Base-by-base conservation (phyloP, 345 rosid genomes). In the Theobroma cacao region DNA sequence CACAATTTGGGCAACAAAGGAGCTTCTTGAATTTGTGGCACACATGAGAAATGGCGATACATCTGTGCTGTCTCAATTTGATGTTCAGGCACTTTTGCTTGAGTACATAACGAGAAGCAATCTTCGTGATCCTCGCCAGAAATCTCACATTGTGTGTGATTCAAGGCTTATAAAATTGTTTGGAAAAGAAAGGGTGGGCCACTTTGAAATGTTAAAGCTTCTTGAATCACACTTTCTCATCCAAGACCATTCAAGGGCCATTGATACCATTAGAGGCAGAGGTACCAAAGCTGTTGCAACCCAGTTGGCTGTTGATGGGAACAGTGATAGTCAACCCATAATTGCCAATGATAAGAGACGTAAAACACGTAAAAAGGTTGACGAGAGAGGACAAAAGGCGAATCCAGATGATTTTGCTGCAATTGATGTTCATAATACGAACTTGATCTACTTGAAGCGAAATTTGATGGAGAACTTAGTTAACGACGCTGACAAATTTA, bases 151-250 rank as follows among this genome's bases (percentile, higher is more conserved):
- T 78, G 22, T 92, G 55, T 95, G 99, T 76, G 99, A 95, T 72
- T 50, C 78, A 65, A 90, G 84, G 88, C 98, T 95, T 65, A 63
- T 80, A 71, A 88, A 81, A 79, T 87, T 95, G 75, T 94, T 96
- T 86, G 92, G 94, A 18, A 89, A 82, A 85, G 81, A 75, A 73
- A 86, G 88, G 77, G 84, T 94, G 72, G 97, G 91, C 58, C 97
- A 89, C 79, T 74, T 92, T 86, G 98, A 96, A 86, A 93, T 96
- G 99, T 89, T 89, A 65, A 92, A 89, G 88, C 94, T 93, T 87
- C 91, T 95, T 17, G 95, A 92, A 79, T 81, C 82, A 75, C 99
- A 96, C 77, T 86, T 90, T 81, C 92, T 91, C 69, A 81, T 77
- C 47, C 81, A 86, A 80, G 97, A 87, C 63, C 85, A 83, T 56